phyloP scores from a whole-genome alignment of 2,329 filamentous ascomycete species.

The Coccinonectria pachysandricola region DNA sequence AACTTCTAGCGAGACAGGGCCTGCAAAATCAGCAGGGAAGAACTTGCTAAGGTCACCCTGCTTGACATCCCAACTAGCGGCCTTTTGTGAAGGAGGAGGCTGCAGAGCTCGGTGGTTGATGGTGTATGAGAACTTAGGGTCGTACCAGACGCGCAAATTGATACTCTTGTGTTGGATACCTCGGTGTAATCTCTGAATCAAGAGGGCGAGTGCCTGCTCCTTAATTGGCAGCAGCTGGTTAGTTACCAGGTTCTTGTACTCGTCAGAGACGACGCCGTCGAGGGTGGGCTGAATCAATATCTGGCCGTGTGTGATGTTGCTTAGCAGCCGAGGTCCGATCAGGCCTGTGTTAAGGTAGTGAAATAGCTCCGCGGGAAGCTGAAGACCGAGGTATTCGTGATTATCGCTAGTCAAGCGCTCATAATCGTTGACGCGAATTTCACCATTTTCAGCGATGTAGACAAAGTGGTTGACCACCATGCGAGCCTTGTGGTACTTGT shows the following conservation, averaged over 20 bases:
- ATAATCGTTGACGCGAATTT: slow-evolving; percentile 62
- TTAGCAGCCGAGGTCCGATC: slow-evolving; percentile 67
- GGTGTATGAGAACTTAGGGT: slow-evolving; percentile 55
- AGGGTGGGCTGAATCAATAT: slow-evolving; percentile 73
- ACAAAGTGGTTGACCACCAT: slow-evolving; percentile 84
- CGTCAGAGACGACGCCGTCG: slow-evolving; percentile 67
- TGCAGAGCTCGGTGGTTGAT: slow-evolving; percentile 49
- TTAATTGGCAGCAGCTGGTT: slow-evolving; percentile 64
- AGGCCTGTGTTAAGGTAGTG: slow-evolving; percentile 80
- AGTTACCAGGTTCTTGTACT: slow-evolving; percentile 72
- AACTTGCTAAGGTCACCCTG: slow-evolving; percentile 42
- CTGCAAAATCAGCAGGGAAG: slow-evolving; percentile 31
- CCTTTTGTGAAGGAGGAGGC: slow-evolving; percentile 36
- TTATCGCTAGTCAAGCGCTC: slow-evolving; percentile 71
- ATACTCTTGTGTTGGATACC: slow-evolving; percentile 76
- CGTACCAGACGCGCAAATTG: slow-evolving; percentile 75
- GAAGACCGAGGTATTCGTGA: slow-evolving; percentile 82
- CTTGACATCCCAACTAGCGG: slow-evolving; percentile 63
- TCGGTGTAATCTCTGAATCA: slow-evolving; percentile 70
- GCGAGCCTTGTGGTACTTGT: slow-evolving; percentile 76
- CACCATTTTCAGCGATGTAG: slow-evolving; percentile 66
- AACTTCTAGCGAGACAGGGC: slow-evolving; percentile 47
- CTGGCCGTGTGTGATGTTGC: slow-evolving; percentile 72
- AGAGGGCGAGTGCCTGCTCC: slow-evolving; percentile 64
- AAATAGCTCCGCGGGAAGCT: slow-evolving; percentile 80